phyloP scores from a whole-genome alignment of 1,139 yeast species.

The Scheffersomyces segobiensis region DNA sequence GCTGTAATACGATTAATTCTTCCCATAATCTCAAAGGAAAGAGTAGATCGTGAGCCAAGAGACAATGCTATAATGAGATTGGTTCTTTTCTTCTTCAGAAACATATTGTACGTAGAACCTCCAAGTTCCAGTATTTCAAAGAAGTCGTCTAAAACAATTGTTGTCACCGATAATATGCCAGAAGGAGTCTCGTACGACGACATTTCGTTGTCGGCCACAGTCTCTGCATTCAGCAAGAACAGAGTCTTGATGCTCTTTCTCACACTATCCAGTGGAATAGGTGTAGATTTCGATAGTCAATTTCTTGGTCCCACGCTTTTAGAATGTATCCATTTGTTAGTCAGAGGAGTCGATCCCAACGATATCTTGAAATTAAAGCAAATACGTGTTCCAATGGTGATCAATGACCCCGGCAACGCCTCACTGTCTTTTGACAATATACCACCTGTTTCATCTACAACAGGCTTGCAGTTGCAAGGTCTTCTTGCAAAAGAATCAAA shows the following conservation, averaged over 20 bases:
- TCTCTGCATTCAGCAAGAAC: conserved; percentile 60
- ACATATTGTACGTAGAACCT: conserved; percentile 75
- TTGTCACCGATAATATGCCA: conserved; percentile 50
- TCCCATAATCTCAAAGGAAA: conserved; percentile 59
- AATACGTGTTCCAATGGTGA: not conserved
- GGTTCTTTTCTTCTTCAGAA: conserved; percentile 73
- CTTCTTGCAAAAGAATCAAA: conserved; percentile 60
- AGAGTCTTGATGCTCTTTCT: conserved; percentile 71
- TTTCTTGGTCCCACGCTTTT: conserved; percentile 63
- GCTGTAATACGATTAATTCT: conserved; percentile 72
- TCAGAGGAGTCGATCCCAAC: conserved; percentile 54
- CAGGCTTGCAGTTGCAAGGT: conserved; percentile 48
- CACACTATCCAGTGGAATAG: conserved; percentile 67
- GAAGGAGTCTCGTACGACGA: conserved; percentile 60
- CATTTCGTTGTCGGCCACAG: conserved; percentile 60
- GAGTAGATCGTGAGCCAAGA: conserved; percentile 60
- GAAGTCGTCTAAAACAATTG: conserved; percentile 28
- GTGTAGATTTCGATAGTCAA: conserved; percentile 60
- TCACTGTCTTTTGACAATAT: conserved; percentile 18
- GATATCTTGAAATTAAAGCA: conserved; percentile 11
- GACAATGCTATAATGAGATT: conserved; percentile 75
- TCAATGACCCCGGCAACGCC: conserved; percentile 12
- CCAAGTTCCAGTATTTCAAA: conserved; percentile 52
- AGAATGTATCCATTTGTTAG: conserved; percentile 67
- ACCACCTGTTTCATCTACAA: conserved; percentile 17